Percentiles rank a stretch among this genome's conserved stretches.
phyloP scores from a whole-genome alignment of 345 rosid species.

The Draba incana region DNA sequence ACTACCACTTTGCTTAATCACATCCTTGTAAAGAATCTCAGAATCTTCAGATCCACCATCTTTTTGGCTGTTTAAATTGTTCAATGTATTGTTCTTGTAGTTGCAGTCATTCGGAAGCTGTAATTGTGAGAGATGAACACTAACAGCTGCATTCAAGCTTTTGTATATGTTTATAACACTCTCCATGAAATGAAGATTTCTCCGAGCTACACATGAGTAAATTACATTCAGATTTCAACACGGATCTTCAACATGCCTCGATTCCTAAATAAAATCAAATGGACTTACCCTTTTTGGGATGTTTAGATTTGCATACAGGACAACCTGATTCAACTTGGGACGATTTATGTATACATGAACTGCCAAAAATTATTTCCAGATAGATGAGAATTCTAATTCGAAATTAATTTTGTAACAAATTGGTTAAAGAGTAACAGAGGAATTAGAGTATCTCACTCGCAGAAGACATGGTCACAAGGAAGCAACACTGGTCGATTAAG shows the following conservation, averaged over 20 bases:
- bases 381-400: background rate
- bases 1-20: slow-evolving; percentile 26
- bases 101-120: slow-evolving; percentile 35
- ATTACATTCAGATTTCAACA: background rate
- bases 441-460: slow-evolving; percentile 52
- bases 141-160: slow-evolving; percentile 60
- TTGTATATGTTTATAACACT: slow-evolving; percentile 64
- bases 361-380: slow-evolving; percentile 36
- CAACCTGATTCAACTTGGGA: slow-evolving; percentile 49
- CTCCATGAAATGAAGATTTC: slow-evolving; percentile 57
- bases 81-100: slow-evolving; percentile 24
- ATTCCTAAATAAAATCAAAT: background rate
- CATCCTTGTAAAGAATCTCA: slow-evolving; percentile 33
- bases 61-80: slow-evolving; percentile 27
- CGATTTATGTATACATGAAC: slow-evolving; percentile 54
- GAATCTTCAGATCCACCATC: slow-evolving; percentile 29
- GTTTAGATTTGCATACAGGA: slow-evolving; percentile 55
- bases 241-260: background rate
- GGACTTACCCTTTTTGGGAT: slow-evolving; percentile 45
- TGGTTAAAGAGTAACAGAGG: background rate
- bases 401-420: background rate
- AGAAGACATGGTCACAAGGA: slow-evolving; percentile 82
- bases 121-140: slow-evolving; percentile 41
- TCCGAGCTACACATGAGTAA: slow-evolving; percentile 51
- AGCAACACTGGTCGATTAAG: slow-evolving; percentile 64